Base-by-base conservation (phyloP, 2,329 filamentous ascomycete genomes). In the Fragosphaeria purpurea region DNA sequence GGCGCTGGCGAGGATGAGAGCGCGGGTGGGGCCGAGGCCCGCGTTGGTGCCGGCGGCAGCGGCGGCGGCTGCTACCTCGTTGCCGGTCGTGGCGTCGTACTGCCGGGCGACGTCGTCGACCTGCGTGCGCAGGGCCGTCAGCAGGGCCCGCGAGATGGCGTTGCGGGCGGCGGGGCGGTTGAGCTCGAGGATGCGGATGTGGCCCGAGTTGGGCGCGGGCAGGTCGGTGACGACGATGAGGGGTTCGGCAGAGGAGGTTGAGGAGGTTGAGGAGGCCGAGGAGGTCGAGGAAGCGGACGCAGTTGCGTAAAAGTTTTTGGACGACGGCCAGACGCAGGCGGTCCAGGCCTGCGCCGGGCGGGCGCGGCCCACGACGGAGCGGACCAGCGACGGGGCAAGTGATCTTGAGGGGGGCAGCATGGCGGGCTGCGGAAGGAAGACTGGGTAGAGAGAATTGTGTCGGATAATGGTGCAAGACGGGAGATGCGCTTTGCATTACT, bases 111-210 rank as follows among this genome's bases (percentile, higher is more conserved):
- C 76, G 54, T 77, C 76, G 59, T 88, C 78, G 50, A 97, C 75
- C 61, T 95, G 80, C 41, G 77, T 73, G 47, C 79, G 77, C 51
- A 98, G 75, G 45, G 84, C 77, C 4, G 79, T 69, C 47, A 98
- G 77, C 39, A 98, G 75, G 51, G 83, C 80, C 52, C 74, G 77
- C 0, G 90, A 97, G 63, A 98, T 86, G 58, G 93, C 93, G 68
- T 98, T 98, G 62, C 91, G 86, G 38, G 90, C 85, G 7, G 78
- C 67, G 0, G 89, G 89, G 4, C 89, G 79, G 70, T 96, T 93
- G 58, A 98, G 78, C 55, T 91, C 85, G 51, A 97, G 80, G 57
- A 97, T 77, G 53, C 88, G 84, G 68, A 97, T 93, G 70, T 85
- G 85, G 57, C 91, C 93, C 13, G 80, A 80, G 62, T 84, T 80